Conservation (phyloP, 139 green algal genomes). For the Zygnema cylindricum region DNA sequence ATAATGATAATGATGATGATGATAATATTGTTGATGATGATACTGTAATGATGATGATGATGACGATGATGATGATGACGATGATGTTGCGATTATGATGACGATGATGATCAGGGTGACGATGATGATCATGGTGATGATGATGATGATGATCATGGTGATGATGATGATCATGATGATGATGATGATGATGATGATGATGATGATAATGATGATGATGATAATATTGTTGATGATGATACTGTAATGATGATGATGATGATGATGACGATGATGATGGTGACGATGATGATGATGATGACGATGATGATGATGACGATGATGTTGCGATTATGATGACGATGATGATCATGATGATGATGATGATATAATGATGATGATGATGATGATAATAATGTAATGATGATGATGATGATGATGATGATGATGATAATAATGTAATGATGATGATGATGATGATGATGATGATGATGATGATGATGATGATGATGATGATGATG, state of each 20-base stretch:
- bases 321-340: too few relatives aligned
- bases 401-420: conserved; percentile 18
- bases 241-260: neutral
- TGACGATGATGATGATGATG: conserved; percentile 13
- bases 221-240: too few relatives aligned
- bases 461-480: conserved; percentile 15
- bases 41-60: too few relatives aligned
- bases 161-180: conserved; percentile 19
- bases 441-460: conserved; percentile 10
- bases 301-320: conserved; percentile 18
- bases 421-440: conserved; percentile 8
- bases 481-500: conserved; percentile 13
- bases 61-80: too few relatives aligned
- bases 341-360: conserved; percentile 21
- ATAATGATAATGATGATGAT: neutral
- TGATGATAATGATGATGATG: conserved; percentile 20
- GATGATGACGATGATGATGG: neutral
- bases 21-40: too few relatives aligned
- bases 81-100: too few relatives aligned
- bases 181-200: conserved; percentile 7
- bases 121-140: conserved; percentile 15
- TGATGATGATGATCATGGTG: conserved; percentile 17
- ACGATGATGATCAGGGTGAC: conserved; percentile 1
- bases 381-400: conserved; percentile 6
- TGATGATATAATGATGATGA: neutral